A percentile compares a stretch with the other conserved stretches of the same genome.
Conservation (phyloP, 208 protist genomes). For the Naegleria lovaniensis region DNA sequence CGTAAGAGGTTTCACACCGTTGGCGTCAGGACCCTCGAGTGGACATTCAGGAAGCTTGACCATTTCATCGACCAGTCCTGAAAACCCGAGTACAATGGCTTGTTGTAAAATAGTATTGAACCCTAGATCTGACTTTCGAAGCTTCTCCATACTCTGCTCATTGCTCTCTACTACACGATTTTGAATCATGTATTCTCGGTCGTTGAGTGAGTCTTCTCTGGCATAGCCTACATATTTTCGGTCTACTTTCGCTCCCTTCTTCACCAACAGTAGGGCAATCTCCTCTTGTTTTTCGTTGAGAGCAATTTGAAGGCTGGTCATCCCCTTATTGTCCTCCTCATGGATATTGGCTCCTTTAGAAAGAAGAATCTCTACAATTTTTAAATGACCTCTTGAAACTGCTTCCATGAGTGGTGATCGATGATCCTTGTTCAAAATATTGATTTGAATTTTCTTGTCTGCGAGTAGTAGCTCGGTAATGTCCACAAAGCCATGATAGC, state of each 20-base stretch:
- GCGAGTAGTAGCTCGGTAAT: not conserved
- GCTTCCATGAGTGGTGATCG: constrained; percentile 13
- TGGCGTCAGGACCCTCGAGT: not conserved
- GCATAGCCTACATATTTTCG: not conserved
- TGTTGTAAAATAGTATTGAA: constrained; percentile 23
- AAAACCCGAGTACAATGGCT: not conserved
- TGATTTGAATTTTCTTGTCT: not conserved
- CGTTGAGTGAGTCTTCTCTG: not conserved
- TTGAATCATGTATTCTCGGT: not conserved
- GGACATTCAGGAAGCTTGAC: not conserved
- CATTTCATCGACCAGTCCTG: not conserved
- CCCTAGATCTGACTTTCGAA: constrained; percentile 14
- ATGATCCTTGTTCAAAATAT: not conserved
- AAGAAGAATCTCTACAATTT: not conserved
- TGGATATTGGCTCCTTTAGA: constrained; percentile 7
- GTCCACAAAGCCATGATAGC: not conserved
- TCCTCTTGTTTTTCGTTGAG: not conserved
- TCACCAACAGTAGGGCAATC: not conserved
- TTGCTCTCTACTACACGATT: not conserved
- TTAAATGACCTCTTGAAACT: constrained; percentile 4
- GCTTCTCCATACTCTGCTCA: not conserved
- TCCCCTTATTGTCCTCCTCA: not conserved
- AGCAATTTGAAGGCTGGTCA: constrained; percentile 19
- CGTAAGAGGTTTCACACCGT: not conserved
- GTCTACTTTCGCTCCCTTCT: not conserved